phyloP scores from a whole-genome alignment of 208 protist genomes.

The Leishmania amazonensis region DNA sequence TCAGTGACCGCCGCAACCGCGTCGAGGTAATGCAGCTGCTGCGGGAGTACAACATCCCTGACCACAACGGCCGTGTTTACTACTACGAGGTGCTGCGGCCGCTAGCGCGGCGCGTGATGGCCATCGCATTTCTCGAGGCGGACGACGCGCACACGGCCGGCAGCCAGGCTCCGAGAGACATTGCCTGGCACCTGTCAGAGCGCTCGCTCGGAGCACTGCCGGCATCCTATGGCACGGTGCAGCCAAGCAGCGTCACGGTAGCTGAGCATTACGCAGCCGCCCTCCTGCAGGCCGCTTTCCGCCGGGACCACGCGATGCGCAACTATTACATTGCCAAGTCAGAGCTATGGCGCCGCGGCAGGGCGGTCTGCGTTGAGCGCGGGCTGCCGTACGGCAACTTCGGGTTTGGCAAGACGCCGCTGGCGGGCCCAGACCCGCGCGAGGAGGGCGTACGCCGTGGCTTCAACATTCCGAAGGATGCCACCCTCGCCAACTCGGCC shows the following conservation, averaged over 20 bases:
- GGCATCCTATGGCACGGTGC: slow-evolving; percentile 20
- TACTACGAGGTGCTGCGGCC: slow-evolving; percentile 90
- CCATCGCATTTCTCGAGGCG: slow-evolving; percentile 73
- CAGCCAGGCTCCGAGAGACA: slow-evolving; percentile 48
- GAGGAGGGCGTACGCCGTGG: slow-evolving; percentile 56
- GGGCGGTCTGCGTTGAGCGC: slow-evolving; percentile 58
- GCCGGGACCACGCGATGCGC: slow-evolving; percentile 70
- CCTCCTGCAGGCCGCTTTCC: slow-evolving; percentile 86
- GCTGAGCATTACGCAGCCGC: slow-evolving; percentile 84
- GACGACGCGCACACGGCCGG: slow-evolving; percentile 40
- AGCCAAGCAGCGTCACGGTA: slow-evolving; percentile 40
- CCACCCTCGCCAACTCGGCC: slow-evolving; percentile 20
- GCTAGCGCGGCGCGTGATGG: slow-evolving; percentile 81
- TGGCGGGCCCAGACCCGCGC: slow-evolving; percentile 60
- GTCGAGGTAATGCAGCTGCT: slow-evolving; percentile 77
- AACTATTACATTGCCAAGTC: slow-evolving; percentile 49
- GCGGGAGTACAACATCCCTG: slow-evolving; percentile 90
- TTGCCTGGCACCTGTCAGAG: slow-evolving; percentile 77
- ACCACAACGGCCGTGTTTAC: slow-evolving; percentile 78
- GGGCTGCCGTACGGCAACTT: slow-evolving; percentile 61
- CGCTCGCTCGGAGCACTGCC: slow-evolving; percentile 41
- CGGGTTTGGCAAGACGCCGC: slow-evolving; percentile 60
- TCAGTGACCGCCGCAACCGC: slow-evolving; percentile 70
- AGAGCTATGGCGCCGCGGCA: slow-evolving; percentile 60
- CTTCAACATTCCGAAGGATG: slow-evolving; percentile 47